Conservation (phyloP, 2,329 filamentous ascomycete genomes). For the Aspergillus awamori region DNA sequence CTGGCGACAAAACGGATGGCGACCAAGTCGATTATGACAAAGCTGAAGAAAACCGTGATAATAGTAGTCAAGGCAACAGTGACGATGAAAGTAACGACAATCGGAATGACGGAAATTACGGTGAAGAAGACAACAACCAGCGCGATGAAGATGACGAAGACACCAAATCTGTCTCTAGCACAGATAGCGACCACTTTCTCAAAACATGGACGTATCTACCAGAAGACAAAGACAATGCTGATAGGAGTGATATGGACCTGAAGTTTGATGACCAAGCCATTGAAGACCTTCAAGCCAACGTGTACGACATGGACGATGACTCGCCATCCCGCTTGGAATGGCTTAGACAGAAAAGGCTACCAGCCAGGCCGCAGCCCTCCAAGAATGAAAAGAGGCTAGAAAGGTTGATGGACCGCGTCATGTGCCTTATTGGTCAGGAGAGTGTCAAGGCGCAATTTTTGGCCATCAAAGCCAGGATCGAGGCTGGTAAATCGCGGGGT, state of each 20-base stretch:
- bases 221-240: background rate
- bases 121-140: background rate
- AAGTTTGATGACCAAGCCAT: background rate
- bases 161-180: background rate
- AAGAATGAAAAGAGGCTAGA: background rate
- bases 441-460: background rate
- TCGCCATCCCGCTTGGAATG: background rate
- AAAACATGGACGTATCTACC: background rate
- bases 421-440: background rate
- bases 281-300: background rate
- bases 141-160: background rate
- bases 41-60: background rate
- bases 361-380: background rate
- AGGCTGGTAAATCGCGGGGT: background rate
- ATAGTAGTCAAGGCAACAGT: background rate
- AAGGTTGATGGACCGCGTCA: background rate
- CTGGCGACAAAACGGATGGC: background rate
- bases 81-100: background rate
- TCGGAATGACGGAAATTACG: background rate
- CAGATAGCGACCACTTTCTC: background rate
- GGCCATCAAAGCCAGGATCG: background rate
- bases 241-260: background rate
- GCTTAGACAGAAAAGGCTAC: background rate
- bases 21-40: background rate
- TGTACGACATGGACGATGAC: background rate